phyloP scores from a whole-genome alignment of 2,329 filamentous ascomycete species.

The Aotearoamyces nothofagi region DNA sequence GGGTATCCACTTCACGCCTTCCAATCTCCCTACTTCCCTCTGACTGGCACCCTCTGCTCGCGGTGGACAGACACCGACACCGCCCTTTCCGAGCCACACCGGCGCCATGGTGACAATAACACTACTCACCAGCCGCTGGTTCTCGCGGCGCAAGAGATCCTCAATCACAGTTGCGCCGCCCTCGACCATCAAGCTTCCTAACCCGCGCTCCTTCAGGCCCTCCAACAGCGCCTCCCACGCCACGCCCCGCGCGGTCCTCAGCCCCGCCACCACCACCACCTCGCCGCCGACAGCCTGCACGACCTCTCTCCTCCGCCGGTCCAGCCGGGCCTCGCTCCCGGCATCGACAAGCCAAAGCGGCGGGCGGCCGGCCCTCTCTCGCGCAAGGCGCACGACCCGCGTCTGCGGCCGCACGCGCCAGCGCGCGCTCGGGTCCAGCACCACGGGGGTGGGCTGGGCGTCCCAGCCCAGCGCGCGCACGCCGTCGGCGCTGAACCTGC shows the following conservation, averaged over 20 bases:
- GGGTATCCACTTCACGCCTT: conserved; percentile 1
- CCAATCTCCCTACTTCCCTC: conserved; percentile 1
- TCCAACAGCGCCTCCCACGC: conserved; percentile 1
- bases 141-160: conserved; percentile 49
- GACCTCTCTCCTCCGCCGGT: conserved; percentile 3
- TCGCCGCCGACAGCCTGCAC: conserved; percentile 7
- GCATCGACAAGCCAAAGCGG: conserved; percentile 53
- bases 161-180: conserved; percentile 77
- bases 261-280: conserved; percentile 1
- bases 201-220: conserved; percentile 38
- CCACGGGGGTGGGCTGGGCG: conserved; percentile 64
- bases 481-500: conserved; percentile 46
- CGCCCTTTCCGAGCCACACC: conserved; percentile 73
- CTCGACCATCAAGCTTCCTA: conserved; percentile 81
- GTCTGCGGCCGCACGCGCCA: conserved; percentile 48
- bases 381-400: conserved; percentile 51
- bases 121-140: conserved; percentile 50
- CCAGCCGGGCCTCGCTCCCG: neutral
- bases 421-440: conserved; percentile 65
- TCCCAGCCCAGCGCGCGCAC: conserved; percentile 12
- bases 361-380: conserved; percentile 43
- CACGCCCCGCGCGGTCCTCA: neutral
- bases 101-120: conserved; percentile 84
- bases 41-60: conserved; percentile 1
- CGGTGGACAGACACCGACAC: conserved; percentile 60